Evolutionary conservation across 306 rosid genomes (phyloP).

Genomic region (Ochetophila trinervis): DNA sequence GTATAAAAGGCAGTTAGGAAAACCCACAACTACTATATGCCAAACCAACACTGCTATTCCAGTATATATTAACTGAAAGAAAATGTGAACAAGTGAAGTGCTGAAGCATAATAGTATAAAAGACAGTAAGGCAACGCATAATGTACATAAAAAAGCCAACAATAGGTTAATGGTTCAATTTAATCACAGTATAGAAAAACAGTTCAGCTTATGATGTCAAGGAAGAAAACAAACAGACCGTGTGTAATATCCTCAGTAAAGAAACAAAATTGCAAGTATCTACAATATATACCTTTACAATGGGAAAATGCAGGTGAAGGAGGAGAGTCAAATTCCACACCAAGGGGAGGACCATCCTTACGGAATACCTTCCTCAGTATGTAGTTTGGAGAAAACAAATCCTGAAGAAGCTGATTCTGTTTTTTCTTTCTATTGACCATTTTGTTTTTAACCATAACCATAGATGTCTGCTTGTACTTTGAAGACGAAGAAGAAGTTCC

Average conservation of each 20-base stretch:
- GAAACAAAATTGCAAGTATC: not conserved
- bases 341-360: constrained; percentile 66
- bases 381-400: constrained; percentile 37
- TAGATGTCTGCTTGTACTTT: constrained; percentile 11
- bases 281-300: constrained; percentile 15
- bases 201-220: too few relatives aligned
- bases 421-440: constrained; percentile 28
- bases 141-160: not conserved
- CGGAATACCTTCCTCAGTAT: constrained; percentile 44
- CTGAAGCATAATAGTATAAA: not conserved
- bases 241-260: not conserved
- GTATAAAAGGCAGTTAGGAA: not conserved
- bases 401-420: constrained; percentile 36
- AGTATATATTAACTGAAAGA: not conserved
- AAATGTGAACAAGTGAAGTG: not conserved
- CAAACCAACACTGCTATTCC: not conserved
- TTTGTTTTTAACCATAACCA: constrained; percentile 16
- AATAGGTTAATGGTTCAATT: too few relatives aligned
- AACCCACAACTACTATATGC: not conserved
- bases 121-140: not conserved
- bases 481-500: constrained; percentile 27
- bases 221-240: not conserved
- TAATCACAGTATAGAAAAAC: too few relatives aligned
- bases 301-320: constrained; percentile 42
- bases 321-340: constrained; percentile 55